Evolutionary conservation across 768 basidiomycete genomes (phyloP).

Genomic region (Rhizopogon sp.): DNA sequence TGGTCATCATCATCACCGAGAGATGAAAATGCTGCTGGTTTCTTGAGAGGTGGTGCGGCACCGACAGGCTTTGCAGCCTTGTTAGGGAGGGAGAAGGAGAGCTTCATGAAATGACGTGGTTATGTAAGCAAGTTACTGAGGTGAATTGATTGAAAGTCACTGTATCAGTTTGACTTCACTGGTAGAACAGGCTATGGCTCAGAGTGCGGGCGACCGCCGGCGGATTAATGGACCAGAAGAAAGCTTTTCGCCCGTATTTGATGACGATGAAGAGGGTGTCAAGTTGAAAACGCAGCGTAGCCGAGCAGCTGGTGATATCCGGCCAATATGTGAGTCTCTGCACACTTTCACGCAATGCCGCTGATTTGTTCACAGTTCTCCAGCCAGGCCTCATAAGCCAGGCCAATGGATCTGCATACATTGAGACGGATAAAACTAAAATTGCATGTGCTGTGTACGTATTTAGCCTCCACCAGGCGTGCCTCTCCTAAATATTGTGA

Average conservation of each 20-base stretch:
- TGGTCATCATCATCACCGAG: conserved; percentile 56
- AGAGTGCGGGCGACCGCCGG: conserved; percentile 72
- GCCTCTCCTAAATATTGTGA: background rate
- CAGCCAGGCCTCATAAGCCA: conserved; percentile 87
- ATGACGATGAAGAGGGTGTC: conserved; percentile 28
- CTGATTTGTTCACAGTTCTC: conserved; percentile 51
- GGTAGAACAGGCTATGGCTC: conserved; percentile 33
- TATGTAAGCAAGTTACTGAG: conserved; percentile 16
- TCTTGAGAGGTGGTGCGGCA: conserved; percentile 46
- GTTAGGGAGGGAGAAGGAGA: conserved; percentile 76
- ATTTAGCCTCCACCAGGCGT: conserved; percentile 4
- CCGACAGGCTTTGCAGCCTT: conserved; percentile 53
- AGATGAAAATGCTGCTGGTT: conserved; percentile 57
- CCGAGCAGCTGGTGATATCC: conserved; percentile 58
- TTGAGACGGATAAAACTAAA: conserved; percentile 89
- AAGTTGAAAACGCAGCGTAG: conserved; percentile 28
- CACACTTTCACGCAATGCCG: conserved; percentile 2
- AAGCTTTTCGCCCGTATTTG: conserved; percentile 61
- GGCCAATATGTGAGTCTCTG: conserved; percentile 70
- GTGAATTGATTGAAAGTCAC: background rate
- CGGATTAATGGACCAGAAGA: conserved; percentile 90
- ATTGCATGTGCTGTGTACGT: conserved; percentile 94
- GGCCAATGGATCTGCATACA: conserved; percentile 95
- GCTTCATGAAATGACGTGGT: conserved; percentile 54
- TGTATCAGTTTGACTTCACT: background rate